These are phyloP conservation scores for Cerrena zonata DNA, from an alignment of 1,284 basidiomycete species.

Conservation along the genomic window DNA sequence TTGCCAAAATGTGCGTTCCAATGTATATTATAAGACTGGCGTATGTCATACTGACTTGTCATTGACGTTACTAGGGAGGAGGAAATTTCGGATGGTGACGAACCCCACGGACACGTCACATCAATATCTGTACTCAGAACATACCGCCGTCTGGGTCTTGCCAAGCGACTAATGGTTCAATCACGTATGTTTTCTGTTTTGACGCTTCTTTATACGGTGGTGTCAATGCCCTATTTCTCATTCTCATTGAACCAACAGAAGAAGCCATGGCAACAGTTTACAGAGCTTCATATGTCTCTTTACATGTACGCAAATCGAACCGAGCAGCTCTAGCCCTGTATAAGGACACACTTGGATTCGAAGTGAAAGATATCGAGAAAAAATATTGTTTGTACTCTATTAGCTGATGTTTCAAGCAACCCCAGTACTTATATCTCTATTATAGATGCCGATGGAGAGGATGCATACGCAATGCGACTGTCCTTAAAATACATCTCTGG, in stretches of 20 bases:
- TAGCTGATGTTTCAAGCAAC: constrained; percentile 3
- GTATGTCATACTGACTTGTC: too few relatives aligned
- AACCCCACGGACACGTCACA: constrained; percentile 82
- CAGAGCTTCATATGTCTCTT: constrained; percentile 68
- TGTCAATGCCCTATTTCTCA: background rate
- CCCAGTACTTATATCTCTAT: background rate
- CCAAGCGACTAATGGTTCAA: constrained; percentile 82
- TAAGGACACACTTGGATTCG: constrained; percentile 78
- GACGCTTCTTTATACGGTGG: constrained; percentile 5
- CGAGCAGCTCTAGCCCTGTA: constrained; percentile 80
- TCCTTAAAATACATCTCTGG: constrained; percentile 44
- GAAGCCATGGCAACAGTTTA: constrained; percentile 84
- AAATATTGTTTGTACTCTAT: constrained; percentile 67
- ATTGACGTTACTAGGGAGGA: constrained; percentile 55
- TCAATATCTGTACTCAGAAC: constrained; percentile 85
- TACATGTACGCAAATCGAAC: constrained; percentile 86
- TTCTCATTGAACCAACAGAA: constrained; percentile 50
- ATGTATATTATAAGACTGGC: background rate
- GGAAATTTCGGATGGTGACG: constrained; percentile 51
- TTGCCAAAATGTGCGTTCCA: constrained; percentile 79
- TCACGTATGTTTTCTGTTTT: constrained; percentile 56
- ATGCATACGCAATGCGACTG: constrained; percentile 85
- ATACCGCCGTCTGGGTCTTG: constrained; percentile 80
- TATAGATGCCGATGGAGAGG: constrained; percentile 86
- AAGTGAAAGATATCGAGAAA: constrained; percentile 69